Conservation (phyloP, 352 stramenopile species). For the Globisporangium orthogonon region DNA sequence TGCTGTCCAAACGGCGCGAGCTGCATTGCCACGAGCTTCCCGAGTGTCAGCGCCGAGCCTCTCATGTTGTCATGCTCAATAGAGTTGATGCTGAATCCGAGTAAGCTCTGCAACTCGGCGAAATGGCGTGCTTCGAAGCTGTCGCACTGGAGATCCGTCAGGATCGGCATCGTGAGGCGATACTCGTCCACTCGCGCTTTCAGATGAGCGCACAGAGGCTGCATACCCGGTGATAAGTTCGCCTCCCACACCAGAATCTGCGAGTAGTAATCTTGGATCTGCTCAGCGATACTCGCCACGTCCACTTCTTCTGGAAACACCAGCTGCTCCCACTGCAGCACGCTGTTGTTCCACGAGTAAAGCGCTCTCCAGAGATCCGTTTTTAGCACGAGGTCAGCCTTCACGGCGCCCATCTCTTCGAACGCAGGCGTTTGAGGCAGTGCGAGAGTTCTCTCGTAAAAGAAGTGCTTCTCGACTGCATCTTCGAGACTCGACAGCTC, state of each 20-base stretch:
- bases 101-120: constrained; percentile 37
- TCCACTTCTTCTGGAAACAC: constrained; percentile 67
- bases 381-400: constrained; percentile 73
- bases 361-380: constrained; percentile 72
- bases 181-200: constrained; percentile 82
- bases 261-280: constrained; percentile 53
- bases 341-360: constrained; percentile 51
- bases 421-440: constrained; percentile 64
- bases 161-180: constrained; percentile 68
- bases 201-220: constrained; percentile 41
- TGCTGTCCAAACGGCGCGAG: constrained; percentile 63
- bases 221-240: constrained; percentile 38
- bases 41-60: constrained; percentile 52
- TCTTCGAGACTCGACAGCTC: constrained; percentile 27
- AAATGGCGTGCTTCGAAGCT: constrained; percentile 69
- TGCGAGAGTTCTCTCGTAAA: constrained; percentile 48
- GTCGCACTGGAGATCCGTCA: constrained; percentile 47
- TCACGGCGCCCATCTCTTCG: constrained; percentile 70
- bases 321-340: constrained; percentile 37
- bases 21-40: constrained; percentile 75
- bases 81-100: constrained; percentile 74
- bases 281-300: constrained; percentile 51
- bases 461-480: constrained; percentile 32
- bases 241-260: constrained; percentile 47
- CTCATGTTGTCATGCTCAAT: constrained; percentile 8